Conservation (phyloP, 1,139 yeast species). For the Pichia norvegensis region DNA sequence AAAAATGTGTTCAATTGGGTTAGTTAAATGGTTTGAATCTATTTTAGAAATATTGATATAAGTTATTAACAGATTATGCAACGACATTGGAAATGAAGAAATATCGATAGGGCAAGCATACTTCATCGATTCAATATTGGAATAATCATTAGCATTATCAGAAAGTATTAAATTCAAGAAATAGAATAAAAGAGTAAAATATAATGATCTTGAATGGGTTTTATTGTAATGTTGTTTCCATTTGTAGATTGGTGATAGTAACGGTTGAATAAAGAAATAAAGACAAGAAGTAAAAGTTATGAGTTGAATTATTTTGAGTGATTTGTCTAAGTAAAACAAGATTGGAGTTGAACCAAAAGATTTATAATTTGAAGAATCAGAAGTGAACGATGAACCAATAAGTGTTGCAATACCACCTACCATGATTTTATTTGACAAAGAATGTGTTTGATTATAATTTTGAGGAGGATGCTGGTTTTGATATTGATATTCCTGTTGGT, state of each 20-base stretch:
- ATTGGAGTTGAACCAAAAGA: slow-evolving; percentile 6
- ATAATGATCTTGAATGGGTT: not conserved
- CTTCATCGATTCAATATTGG: slow-evolving; percentile 1
- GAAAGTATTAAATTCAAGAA: not conserved
- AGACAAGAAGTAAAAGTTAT: slow-evolving; percentile 9
- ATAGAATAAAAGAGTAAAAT: not conserved
- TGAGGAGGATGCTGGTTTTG: not conserved
- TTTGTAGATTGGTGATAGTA: not conserved
- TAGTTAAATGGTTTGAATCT: slow-evolving; percentile 2
- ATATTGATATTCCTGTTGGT: not conserved
- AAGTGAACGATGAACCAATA: slow-evolving; percentile 22
- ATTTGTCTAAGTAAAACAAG: slow-evolving; percentile 1
- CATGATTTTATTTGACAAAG: slow-evolving; percentile 20
- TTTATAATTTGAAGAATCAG: slow-evolving; percentile 8
- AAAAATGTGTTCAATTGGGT: slow-evolving; percentile 8
- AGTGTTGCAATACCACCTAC: slow-evolving; percentile 29
- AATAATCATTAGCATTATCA: not conserved
- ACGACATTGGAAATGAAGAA: slow-evolving; percentile 9
- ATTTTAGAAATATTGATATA: slow-evolving; percentile 5
- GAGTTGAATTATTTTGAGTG: slow-evolving; percentile 4
- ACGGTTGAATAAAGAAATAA: slow-evolving; percentile 9
- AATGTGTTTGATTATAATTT: not conserved
- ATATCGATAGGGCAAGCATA: slow-evolving; percentile 4
- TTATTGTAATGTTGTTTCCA: slow-evolving; percentile 1
- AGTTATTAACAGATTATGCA: slow-evolving; percentile 1